Base-by-base conservation (phyloP, 1,139 yeast genomes). In the Yamadazyma epiphylla region DNA sequence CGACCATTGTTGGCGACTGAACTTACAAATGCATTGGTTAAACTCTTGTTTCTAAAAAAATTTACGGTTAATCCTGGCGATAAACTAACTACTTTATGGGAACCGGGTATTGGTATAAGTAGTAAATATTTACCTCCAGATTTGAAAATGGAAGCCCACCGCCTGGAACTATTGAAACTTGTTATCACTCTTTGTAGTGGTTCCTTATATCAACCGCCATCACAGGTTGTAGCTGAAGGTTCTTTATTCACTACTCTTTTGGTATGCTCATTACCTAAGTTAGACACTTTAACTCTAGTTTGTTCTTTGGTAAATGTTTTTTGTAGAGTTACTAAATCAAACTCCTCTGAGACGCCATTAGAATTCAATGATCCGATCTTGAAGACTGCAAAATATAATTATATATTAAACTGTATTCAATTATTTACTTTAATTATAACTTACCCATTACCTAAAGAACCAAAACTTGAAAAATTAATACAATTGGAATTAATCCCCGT, bases 261-360 rank as follows among this genome's bases (percentile, higher is more conserved):
- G 32, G 85, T 80, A 4, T 54, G 81, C 1, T 49, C 60, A 5
- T 58, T 65, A 30, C 80, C 76, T 13, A 72, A 66, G 48, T 58
- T 60, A 30, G 76, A 65, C 39, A 54, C 62, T 27, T 58, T 68
- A 33, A 72, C 80, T 1, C 54, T 87, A 22, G 68, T 83, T 5
- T 79, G 88, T 41, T 85, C 95, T 1, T 58, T 87, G 19, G 48
- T 84, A 11, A 89, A 88, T 50, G 54, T 76, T 5, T 55, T 72
- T 7, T 73, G 79, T 40, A 55, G 79, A 10, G 46, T 62, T 5
- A 50, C 60, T 2, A 40, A 60, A 29, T 24, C 40, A 4, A 35
- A 49, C 34, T 53, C 42, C 32, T 59, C 40, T 34, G 77, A 75
- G 37, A 73, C 56, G 38, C 63, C 49, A 52, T 12, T 55, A 44